Base-by-base conservation (phyloP, 176 grass and related monocot genomes). In the Echinochloa phyllopogon region DNA sequence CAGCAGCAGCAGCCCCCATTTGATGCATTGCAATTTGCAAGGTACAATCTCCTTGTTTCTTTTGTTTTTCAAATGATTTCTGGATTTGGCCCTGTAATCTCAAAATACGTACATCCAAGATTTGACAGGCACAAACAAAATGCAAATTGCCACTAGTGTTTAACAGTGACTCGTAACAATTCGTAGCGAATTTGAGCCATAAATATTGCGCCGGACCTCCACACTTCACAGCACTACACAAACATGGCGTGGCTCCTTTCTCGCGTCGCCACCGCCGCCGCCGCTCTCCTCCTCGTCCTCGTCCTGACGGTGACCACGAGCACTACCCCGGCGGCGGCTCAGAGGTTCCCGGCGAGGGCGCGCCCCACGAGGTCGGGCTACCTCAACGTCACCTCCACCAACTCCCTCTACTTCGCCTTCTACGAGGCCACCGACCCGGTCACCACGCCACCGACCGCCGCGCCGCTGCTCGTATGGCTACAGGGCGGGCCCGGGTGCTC, bases 381-480 rank as follows among this genome's bases (percentile, higher is more conserved):
- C 77, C 73, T 96, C 49, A 74, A 72, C 51, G 6, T 76, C 83
- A 64, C 65, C 41, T 12, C 77, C 69, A 67, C 48, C 56, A 59
- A 59, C 78, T 77, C 74, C 38, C 63, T 88, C 82, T 84, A 87
- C 87, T 63, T 88, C 83, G 91, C 86, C 80, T 93, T 91, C 90
- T 96, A 91, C 82, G 84, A 93, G 67, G 94, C 91, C 71, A 87
- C 82, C 60, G 29, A 89, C 38, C 91, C 94, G 12, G 41, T 91
- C 57, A 82, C 81, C 74, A 65, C 80, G 12, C 70, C 76, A 25
- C 62, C 51, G 11, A 11, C 65, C 24, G 63, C 55, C 65, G 81
- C 82, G 23, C 91, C 94, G 15, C 88, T 96, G 14, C 88, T 93
- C 70, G 33, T 93, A 7, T 96, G 94, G 91, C 91, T 96, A 62